Conservation (phyloP, 202 grass and related monocot genomes). For the Setaria viridis region DNA sequence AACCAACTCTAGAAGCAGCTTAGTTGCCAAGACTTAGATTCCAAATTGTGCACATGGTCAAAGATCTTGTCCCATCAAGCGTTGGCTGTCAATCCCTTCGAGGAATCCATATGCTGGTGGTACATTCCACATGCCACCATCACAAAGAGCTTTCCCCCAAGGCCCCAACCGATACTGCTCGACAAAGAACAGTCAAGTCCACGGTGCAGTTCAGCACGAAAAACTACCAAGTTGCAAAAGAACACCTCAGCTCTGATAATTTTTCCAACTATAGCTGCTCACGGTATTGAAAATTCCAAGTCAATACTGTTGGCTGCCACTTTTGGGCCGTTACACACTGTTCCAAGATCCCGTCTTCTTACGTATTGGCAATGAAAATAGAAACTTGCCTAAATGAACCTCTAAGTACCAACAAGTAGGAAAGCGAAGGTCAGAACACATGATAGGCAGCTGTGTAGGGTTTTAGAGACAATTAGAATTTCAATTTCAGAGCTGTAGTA, state of each 20-base stretch:
- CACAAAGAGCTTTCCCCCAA: neutral
- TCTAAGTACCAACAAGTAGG: neutral
- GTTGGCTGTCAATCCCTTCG: neutral
- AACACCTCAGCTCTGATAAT: neutral
- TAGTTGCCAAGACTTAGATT: conserved; percentile 11
- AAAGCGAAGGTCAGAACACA: neutral
- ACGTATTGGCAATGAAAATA: conserved; percentile 2
- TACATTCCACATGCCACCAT: conserved; percentile 6
- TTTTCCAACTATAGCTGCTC: conserved; percentile 21
- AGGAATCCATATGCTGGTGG: neutral
- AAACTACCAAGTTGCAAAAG: conserved; percentile 36
- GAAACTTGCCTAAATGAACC: neutral
- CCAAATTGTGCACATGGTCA: conserved; percentile 19
- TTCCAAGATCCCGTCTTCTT: conserved; percentile 16
- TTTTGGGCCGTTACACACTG: conserved; percentile 36
- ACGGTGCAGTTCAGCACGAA: conserved; percentile 5
- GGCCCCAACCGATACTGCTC: conserved; percentile 19
- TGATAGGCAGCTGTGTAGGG: neutral
- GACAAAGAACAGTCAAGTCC: conserved; percentile 43
- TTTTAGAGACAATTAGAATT: neutral
- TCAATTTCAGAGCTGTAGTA: neutral
- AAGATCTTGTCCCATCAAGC: neutral
- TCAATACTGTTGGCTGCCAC: conserved; percentile 40
- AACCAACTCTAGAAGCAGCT: neutral
- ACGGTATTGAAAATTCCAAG: neutral